Conservation (phyloP, 2,329 filamentous ascomycete species). For the Cordyceps cicadae region DNA sequence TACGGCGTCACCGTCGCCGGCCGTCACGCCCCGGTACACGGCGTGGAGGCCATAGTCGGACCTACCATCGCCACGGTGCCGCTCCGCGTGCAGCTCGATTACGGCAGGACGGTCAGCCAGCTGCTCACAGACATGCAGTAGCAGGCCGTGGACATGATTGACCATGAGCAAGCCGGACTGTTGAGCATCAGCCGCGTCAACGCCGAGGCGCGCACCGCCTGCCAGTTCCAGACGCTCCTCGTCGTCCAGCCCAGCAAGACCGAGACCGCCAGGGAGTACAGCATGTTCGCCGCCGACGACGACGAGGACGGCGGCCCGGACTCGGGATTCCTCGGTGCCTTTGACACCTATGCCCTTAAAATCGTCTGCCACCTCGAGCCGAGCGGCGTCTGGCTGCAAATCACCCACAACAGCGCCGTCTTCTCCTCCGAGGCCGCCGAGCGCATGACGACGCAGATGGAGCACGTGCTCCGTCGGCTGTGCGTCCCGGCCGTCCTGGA, state of each 20-base stretch:
- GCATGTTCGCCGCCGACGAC: constrained; percentile 1
- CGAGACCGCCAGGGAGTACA: background rate
- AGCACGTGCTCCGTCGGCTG: constrained; percentile 5
- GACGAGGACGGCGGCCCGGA: background rate
- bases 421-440: background rate
- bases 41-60: constrained; percentile 41
- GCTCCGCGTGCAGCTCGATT: constrained; percentile 34
- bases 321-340: constrained; percentile 10
- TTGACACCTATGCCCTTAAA: constrained; percentile 14
- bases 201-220: constrained; percentile 10
- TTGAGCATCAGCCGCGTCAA: constrained; percentile 20
- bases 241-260: constrained; percentile 19
- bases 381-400: constrained; percentile 9
- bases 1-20: constrained; percentile 50
- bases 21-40: constrained; percentile 33
- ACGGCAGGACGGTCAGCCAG: constrained; percentile 30
- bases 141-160: constrained; percentile 18
- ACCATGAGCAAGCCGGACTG: constrained; percentile 24
- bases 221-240: constrained; percentile 22
- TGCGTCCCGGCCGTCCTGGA: background rate
- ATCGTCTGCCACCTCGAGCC: constrained; percentile 13
- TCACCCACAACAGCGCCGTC: background rate
- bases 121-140: constrained; percentile 32
- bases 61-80: constrained; percentile 49
- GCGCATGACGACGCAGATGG: background rate